phyloP scores from a whole-genome alignment of 768 basidiomycete species.

The Auriscalpium vulgare region DNA sequence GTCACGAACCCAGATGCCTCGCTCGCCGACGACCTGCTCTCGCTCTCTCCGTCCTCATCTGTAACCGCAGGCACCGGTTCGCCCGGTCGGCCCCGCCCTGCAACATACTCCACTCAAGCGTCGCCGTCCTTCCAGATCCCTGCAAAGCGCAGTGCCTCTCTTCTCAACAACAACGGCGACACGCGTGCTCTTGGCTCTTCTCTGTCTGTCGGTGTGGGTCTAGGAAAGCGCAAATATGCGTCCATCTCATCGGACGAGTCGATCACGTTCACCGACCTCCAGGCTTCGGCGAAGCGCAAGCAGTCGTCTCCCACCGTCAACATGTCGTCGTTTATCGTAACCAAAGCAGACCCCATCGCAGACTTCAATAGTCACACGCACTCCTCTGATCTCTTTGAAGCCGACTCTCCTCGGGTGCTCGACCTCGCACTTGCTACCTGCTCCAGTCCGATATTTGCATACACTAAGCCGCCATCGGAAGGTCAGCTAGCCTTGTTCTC shows the following conservation, averaged over 20 bases:
- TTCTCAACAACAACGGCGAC: slow-evolving; percentile 2
- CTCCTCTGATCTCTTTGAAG: not conserved
- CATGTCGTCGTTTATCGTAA: slow-evolving; percentile 23
- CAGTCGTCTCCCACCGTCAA: slow-evolving; percentile 36
- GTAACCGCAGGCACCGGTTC: not conserved
- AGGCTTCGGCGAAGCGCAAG: slow-evolving; percentile 34
- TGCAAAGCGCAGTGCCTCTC: slow-evolving; percentile 1
- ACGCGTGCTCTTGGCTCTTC: not conserved
- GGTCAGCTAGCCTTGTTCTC: too few species aligned
- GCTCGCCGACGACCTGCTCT: not conserved
- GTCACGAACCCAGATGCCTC: not conserved
- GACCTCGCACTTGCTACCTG: not conserved
- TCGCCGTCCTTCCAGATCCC: not conserved
- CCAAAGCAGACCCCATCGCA: slow-evolving; percentile 18
- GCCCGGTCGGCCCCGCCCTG: not conserved
- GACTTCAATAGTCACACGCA: slow-evolving; percentile 4
- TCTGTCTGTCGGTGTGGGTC: not conserved
- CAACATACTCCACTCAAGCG: not conserved
- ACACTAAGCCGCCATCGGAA: too few species aligned
- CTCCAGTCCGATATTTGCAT: not conserved
- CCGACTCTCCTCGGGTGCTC: not conserved
- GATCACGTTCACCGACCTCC: slow-evolving; percentile 32
- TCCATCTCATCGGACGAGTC: slow-evolving; percentile 16
- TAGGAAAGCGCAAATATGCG: slow-evolving; percentile 7
- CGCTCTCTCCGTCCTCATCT: not conserved